Evolutionary conservation across 768 basidiomycete species (phyloP).

Genomic region (Termitomyces sp.): DNA sequence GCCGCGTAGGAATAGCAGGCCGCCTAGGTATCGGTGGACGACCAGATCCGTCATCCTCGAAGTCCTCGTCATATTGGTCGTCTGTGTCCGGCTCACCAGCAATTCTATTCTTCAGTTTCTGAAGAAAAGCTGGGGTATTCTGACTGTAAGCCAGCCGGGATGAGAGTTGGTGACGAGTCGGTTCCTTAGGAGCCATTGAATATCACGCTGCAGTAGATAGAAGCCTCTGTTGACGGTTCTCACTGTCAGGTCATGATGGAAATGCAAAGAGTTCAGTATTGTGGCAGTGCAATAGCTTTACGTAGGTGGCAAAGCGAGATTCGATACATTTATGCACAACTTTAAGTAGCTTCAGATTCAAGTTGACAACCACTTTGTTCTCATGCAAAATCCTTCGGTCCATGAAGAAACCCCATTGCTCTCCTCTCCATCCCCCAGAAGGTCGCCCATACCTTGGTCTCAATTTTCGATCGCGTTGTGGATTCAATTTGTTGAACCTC

Average conservation of each 20-base stretch:
- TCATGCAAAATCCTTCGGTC: constrained; percentile 5
- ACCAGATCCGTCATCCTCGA: constrained; percentile 63
- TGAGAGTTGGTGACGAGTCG: constrained; percentile 66
- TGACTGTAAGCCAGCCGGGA: constrained; percentile 61
- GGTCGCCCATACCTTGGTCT: constrained; percentile 59
- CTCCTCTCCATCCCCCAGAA: constrained; percentile 26
- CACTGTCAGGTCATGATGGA: not conserved
- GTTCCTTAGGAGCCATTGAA: constrained; percentile 52
- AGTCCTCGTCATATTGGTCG: constrained; percentile 42
- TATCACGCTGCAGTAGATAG: not conserved
- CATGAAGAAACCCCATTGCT: constrained; percentile 65
- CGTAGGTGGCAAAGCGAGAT: no score
- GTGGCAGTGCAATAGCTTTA: no score
- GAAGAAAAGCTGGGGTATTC: constrained; percentile 58
- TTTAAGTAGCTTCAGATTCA: no score
- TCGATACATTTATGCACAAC: no score
- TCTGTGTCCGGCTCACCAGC: constrained; percentile 46
- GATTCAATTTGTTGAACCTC: constrained; percentile 70
- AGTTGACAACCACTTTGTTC: not conserved
- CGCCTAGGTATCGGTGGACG: constrained; percentile 70
- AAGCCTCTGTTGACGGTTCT: not conserved
- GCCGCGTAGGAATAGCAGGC: constrained; percentile 68
- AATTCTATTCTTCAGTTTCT: constrained; percentile 57
- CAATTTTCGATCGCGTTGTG: constrained; percentile 66
- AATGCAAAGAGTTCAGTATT: no score